Conservation (phyloP, 768 basidiomycete species). For the Sarcodon aspratus region DNA sequence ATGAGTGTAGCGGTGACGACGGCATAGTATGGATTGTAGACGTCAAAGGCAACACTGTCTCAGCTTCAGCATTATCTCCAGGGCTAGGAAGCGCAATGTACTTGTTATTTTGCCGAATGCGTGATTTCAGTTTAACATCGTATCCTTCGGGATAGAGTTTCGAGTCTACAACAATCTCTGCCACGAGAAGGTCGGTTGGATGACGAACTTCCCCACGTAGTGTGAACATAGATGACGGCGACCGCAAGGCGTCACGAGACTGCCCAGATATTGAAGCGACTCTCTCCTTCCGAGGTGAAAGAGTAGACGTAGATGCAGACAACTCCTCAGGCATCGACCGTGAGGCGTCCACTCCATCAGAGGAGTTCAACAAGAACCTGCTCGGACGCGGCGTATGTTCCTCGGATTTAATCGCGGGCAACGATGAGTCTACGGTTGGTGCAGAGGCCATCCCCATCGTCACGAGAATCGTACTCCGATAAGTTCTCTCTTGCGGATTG, state of each 20-base stretch:
- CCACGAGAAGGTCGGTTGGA: slow-evolving; percentile 61
- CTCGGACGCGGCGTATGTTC: slow-evolving; percentile 31
- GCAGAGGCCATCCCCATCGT: slow-evolving; percentile 11
- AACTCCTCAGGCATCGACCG: neutral
- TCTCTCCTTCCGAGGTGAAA: slow-evolving; percentile 1
- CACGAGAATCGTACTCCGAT: slow-evolving; percentile 40
- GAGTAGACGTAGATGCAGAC: neutral
- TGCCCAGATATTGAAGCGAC: slow-evolving; percentile 11
- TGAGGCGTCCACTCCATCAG: neutral
- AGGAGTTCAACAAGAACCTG: slow-evolving; percentile 11
- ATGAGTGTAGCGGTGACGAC: slow-evolving; percentile 71
- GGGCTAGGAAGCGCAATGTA: slow-evolving; percentile 23
- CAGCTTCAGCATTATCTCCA: slow-evolving; percentile 3
- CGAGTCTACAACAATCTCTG: slow-evolving; percentile 73
- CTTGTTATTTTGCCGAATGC: slow-evolving; percentile 25
- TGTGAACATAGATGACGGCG: slow-evolving; percentile 47
- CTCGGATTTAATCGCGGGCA: slow-evolving; percentile 11
- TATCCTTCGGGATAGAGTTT: slow-evolving; percentile 76
- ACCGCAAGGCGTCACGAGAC: slow-evolving; percentile 21
- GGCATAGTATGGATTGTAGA: slow-evolving; percentile 68
- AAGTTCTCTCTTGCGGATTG: slow-evolving; percentile 35
- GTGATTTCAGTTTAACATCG: slow-evolving; percentile 34
- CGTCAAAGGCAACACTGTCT: slow-evolving; percentile 35
- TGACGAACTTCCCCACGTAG: slow-evolving; percentile 48
- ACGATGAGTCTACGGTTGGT: neutral